Evolutionary conservation across 2,329 filamentous ascomycete species (phyloP).

Genomic region (Aspergillus uvarum): DNA sequence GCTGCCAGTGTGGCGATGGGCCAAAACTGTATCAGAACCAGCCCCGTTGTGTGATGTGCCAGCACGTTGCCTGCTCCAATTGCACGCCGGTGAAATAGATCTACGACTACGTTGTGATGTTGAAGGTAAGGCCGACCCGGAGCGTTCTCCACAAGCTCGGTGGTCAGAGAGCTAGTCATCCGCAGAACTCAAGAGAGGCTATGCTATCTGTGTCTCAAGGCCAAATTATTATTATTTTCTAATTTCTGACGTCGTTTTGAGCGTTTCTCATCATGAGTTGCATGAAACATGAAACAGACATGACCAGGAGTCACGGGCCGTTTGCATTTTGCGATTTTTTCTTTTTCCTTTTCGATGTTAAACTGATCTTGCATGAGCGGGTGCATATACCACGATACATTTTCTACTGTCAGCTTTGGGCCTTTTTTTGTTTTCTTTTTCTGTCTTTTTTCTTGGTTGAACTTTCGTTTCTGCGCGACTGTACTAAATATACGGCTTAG

Average conservation of each 20-base stretch:
- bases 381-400: not conserved
- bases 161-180: not conserved
- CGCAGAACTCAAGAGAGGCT: not conserved
- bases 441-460: not conserved
- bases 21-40: slow-evolving; percentile 40
- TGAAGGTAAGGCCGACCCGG: not conserved
- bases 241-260: slow-evolving; percentile 4
- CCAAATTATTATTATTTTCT: not conserved
- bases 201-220: not conserved
- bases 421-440: slow-evolving; percentile 11
- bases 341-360: not conserved
- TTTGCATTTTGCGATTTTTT: slow-evolving; percentile 10
- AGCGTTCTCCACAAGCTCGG: not conserved
- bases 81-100: slow-evolving; percentile 33
- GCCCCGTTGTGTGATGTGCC: slow-evolving; percentile 33
- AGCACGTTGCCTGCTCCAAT: slow-evolving; percentile 30
- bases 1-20: slow-evolving; percentile 41
- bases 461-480: not conserved
- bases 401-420: slow-evolving; percentile 1
- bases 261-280: slow-evolving; percentile 3
- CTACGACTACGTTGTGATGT: not conserved
- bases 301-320: slow-evolving; percentile 9
- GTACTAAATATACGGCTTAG: slow-evolving; percentile 9
- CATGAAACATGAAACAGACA: slow-evolving; percentile 9
- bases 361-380: not conserved